A percentile compares a stretch with the other conserved stretches of the same genome.
These are phyloP conservation scores for Coccomyxa subellipsoidea DNA, from an alignment of 163 green algal genomes.

Conservation along the genomic window DNA sequence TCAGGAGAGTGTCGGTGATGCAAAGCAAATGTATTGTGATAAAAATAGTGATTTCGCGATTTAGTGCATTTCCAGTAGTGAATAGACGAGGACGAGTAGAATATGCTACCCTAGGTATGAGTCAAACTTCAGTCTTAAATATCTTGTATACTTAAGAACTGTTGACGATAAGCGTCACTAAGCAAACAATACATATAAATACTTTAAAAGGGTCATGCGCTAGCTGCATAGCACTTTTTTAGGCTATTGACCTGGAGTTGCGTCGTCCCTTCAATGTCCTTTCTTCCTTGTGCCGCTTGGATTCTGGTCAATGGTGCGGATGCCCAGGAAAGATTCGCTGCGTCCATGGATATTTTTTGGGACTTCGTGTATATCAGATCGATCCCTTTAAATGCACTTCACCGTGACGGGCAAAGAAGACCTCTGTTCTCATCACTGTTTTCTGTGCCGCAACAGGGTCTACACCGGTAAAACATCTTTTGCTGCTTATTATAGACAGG, in stretches of 20 bases:
- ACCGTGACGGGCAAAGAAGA: neutral
- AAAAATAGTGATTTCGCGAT: neutral
- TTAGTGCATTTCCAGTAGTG: too few relatives aligned
- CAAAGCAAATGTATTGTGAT: neutral
- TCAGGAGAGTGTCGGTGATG: neutral
- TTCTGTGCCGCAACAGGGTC: neutral
- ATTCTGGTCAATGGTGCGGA: neutral
- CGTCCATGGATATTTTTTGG: neutral
- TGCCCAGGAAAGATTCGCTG: neutral
- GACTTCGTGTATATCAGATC: too few relatives aligned
- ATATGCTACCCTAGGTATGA: neutral
- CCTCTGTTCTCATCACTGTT: neutral
- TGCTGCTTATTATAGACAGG: neutral
- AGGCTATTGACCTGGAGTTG: neutral
- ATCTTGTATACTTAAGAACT: neutral
- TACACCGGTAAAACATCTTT: neutral
- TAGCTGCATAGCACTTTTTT: too few relatives aligned
- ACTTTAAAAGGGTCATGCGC: too few relatives aligned
- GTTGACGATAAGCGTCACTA: too few relatives aligned
- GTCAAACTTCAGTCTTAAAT: neutral
- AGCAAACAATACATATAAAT: too few relatives aligned
- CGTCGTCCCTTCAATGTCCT: neutral
- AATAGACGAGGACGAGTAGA: neutral
- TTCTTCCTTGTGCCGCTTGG: neutral
- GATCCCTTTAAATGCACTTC: too few relatives aligned